Conservation (phyloP, 768 basidiomycete species). For the Agaricus blazei region DNA sequence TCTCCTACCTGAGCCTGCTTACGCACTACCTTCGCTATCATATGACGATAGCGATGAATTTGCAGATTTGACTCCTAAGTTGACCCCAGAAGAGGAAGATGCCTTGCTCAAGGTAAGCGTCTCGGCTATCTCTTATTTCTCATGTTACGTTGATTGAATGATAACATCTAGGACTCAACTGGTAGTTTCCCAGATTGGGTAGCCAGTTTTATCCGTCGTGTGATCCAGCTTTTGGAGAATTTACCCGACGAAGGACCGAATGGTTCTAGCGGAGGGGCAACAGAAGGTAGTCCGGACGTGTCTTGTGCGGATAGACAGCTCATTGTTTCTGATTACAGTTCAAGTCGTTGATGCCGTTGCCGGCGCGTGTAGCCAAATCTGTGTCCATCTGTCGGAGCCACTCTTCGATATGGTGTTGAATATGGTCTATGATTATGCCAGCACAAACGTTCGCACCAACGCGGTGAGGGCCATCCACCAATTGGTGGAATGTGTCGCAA, state of each 20-base stretch:
- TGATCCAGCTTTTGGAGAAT: constrained; percentile 79
- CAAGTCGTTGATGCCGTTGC: constrained; percentile 75
- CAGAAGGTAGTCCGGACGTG: constrained; percentile 44
- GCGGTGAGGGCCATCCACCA: constrained; percentile 85
- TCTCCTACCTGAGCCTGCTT: constrained; percentile 20
- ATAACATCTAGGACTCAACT: constrained; percentile 47
- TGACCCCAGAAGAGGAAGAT: constrained; percentile 67
- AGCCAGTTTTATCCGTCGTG: constrained; percentile 70
- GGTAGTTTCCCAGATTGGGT: constrained; percentile 80
- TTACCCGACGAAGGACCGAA: constrained; percentile 76
- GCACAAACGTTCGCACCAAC: constrained; percentile 76
- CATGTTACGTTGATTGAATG: neutral
- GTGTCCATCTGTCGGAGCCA: constrained; percentile 66
- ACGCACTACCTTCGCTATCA: constrained; percentile 31
- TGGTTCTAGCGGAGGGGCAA: constrained; percentile 55
- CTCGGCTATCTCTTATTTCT: neutral
- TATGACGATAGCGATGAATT: constrained; percentile 33
- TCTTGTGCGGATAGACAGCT: neutral
- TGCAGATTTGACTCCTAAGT: constrained; percentile 30
- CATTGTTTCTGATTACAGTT: constrained; percentile 30
- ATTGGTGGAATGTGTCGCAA: constrained; percentile 80
- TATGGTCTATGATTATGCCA: constrained; percentile 80
- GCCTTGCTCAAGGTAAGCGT: constrained; percentile 45
- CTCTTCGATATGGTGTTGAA: constrained; percentile 79
- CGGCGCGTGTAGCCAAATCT: constrained; percentile 73